phyloP scores from a whole-genome alignment of 2,329 filamentous ascomycete genomes.

The Graphium sp. region DNA sequence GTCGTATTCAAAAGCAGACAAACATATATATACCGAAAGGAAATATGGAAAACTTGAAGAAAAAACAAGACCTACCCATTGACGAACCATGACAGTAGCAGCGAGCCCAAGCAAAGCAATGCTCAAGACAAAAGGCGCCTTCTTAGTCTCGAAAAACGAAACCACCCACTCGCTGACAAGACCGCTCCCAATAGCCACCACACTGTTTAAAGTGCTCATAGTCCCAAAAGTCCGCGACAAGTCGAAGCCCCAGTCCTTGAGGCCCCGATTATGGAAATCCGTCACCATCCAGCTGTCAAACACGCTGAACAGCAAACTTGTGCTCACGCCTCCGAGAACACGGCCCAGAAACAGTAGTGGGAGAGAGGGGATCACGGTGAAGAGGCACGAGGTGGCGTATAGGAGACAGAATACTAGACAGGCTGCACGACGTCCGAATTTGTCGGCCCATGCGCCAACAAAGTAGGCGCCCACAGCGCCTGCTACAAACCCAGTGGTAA shows the following conservation, averaged over 20 bases:
- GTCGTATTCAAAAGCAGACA: too few relatives aligned
- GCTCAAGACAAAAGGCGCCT: constrained; percentile 27
- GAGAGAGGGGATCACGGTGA: constrained; percentile 12
- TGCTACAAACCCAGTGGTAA: constrained; percentile 25
- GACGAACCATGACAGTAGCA: constrained; percentile 22
- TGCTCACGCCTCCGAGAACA: constrained; percentile 34
- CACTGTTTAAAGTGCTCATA: constrained; percentile 33
- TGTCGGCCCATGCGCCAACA: constrained; percentile 28
- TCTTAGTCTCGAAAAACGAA: constrained; percentile 23
- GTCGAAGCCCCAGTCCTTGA: constrained; percentile 20
- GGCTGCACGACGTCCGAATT: constrained; percentile 29
- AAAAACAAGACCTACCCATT: constrained; percentile 20
- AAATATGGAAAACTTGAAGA: too few relatives aligned
- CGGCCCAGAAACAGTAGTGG: constrained; percentile 32
- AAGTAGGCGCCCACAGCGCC: constrained; percentile 24
- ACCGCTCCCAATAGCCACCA: constrained; percentile 33
- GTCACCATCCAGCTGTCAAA: constrained; percentile 47
- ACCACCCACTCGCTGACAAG: constrained; percentile 34
- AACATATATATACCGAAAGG: too few relatives aligned
- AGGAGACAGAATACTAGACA: constrained; percentile 37
- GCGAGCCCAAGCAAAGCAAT: constrained; percentile 21
- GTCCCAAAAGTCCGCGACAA: constrained; percentile 31
- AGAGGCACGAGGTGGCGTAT: constrained; percentile 32
- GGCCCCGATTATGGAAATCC: constrained; percentile 26
- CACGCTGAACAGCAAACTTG: constrained; percentile 38